phyloP scores from a whole-genome alignment of 1,139 yeast species.

The Lodderomyces orthopsilosis region DNA sequence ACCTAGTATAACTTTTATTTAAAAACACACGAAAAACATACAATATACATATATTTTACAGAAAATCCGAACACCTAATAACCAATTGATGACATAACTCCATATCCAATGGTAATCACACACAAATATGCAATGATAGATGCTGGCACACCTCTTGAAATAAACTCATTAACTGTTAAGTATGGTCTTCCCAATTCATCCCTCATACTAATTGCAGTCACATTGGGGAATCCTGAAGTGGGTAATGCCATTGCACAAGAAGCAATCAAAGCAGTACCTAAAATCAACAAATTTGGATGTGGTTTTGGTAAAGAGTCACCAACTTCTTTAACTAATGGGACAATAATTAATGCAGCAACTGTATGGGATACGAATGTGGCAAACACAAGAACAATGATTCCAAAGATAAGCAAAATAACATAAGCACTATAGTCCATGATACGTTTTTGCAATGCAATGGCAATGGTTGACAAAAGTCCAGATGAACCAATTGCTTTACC shows the following conservation, averaged over 20 bases:
- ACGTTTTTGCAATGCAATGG: slow-evolving; percentile 58
- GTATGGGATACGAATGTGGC: slow-evolving; percentile 96
- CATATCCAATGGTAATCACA: slow-evolving; percentile 77
- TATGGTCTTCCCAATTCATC: slow-evolving; percentile 89
- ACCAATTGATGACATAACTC: slow-evolving; percentile 46
- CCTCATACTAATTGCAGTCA: slow-evolving; percentile 88
- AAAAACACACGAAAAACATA: not conserved
- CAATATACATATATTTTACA: not conserved
- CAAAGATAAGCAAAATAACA: slow-evolving; percentile 71
- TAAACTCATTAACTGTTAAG: slow-evolving; percentile 76
- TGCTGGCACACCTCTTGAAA: slow-evolving; percentile 85
- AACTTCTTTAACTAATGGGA: slow-evolving; percentile 84
- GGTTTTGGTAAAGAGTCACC: slow-evolving; percentile 73
- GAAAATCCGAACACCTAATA: not conserved
- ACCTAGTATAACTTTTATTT: too few species aligned
- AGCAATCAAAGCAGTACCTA: slow-evolving; percentile 82
- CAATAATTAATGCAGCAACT: slow-evolving; percentile 87
- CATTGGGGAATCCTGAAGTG: slow-evolving; percentile 95
- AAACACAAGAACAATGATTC: slow-evolving; percentile 70
- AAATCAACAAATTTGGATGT: slow-evolving; percentile 70
- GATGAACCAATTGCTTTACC: slow-evolving; percentile 91
- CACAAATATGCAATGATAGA: slow-evolving; percentile 60
- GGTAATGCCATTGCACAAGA: slow-evolving; percentile 96
- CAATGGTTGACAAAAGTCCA: slow-evolving; percentile 78
- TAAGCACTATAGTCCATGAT: slow-evolving; percentile 65